Conservation (phyloP, 331 rosid species). For the Rhamnella rubrinervis region DNA sequence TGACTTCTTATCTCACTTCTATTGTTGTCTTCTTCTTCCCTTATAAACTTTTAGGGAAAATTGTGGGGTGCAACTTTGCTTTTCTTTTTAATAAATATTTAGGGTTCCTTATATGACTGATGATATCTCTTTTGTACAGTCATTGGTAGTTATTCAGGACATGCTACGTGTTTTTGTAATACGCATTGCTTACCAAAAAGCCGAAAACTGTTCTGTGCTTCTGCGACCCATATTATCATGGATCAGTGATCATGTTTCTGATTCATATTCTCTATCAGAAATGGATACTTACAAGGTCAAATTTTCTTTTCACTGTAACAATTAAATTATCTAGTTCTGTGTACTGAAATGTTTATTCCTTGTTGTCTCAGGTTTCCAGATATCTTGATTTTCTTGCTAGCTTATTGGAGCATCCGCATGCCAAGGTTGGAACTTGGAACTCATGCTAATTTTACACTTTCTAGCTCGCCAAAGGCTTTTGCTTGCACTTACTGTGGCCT, state of each 20-base stretch:
- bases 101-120: constrained; percentile 9
- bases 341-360: background rate
- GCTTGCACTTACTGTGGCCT: constrained; percentile 5
- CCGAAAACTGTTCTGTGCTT: constrained; percentile 60
- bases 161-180: constrained; percentile 76
- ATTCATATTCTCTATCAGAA: constrained; percentile 51
- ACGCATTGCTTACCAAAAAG: constrained; percentile 65
- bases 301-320: constrained; percentile 15
- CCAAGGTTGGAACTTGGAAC: constrained; percentile 52
- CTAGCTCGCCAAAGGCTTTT: background rate
- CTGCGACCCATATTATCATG: constrained; percentile 65
- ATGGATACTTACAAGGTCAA: constrained; percentile 71
- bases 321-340: constrained; percentile 16
- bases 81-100: background rate
- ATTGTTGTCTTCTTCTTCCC: background rate
- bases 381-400: constrained; percentile 90
- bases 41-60: background rate
- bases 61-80: constrained; percentile 13
- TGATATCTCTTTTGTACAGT: constrained; percentile 44
- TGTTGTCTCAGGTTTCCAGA: constrained; percentile 64
- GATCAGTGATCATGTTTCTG: constrained; percentile 52
- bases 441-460: background rate
- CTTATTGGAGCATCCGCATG: constrained; percentile 88
- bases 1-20: constrained; percentile 23
- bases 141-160: constrained; percentile 83